A percentile compares a stretch with the other conserved stretches of the same genome.
These are phyloP conservation scores for Triticum aestivum DNA, from an alignment of 176 grass and related monocot species.

Conservation along the genomic window DNA sequence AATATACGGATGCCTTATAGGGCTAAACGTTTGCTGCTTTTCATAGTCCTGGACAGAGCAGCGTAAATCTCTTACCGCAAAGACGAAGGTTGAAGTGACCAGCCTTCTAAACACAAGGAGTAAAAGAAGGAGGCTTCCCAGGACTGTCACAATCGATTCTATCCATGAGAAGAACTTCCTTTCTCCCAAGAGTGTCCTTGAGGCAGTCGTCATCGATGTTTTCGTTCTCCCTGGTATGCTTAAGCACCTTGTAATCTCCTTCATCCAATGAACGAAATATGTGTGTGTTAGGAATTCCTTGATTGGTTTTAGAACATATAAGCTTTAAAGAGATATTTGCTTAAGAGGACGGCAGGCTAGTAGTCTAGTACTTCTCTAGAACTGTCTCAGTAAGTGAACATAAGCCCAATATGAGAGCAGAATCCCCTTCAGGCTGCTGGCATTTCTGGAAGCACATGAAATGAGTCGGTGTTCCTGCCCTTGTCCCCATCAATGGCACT, in stretches of 20 bases:
- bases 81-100: conserved; percentile 63
- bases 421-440: neutral
- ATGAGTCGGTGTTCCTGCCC: neutral
- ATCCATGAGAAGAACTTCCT: conserved; percentile 92
- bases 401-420: conserved; percentile 1
- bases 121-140: conserved; percentile 61
- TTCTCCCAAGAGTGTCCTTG: conserved; percentile 70
- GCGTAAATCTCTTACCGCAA: conserved; percentile 57
- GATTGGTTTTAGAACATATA: neutral
- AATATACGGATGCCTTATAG: neutral
- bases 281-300: neutral
- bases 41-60: conserved; percentile 88
- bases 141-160: conserved; percentile 72
- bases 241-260: neutral
- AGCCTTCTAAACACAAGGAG: conserved; percentile 59
- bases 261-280: neutral
- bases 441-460: neutral
- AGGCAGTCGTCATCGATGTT: conserved; percentile 62
- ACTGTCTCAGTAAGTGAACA: neutral
- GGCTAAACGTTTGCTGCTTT: conserved; percentile 16
- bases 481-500: neutral
- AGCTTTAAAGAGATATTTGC: neutral
- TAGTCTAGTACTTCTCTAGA: neutral
- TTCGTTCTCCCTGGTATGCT: conserved; percentile 80
- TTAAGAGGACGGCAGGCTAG: neutral